phyloP scores from a whole-genome alignment of 1,284 basidiomycete species.

The Gomphus bonarii region DNA sequence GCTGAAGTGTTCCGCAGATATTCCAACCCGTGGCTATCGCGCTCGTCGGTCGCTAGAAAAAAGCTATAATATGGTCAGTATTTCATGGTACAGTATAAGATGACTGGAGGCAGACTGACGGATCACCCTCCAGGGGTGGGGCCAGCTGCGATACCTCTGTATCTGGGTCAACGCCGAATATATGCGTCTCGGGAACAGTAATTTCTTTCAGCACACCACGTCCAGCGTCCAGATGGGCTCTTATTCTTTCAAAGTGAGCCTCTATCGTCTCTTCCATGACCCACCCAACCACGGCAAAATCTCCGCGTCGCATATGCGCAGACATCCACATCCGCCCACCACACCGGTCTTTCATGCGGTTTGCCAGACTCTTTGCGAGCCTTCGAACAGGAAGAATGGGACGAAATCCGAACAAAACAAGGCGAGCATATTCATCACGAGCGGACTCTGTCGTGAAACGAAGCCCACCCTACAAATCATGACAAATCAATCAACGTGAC shows the following conservation, averaged over 20 bases:
- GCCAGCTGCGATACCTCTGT: slow-evolving; percentile 12
- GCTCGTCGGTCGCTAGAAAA: slow-evolving; percentile 40
- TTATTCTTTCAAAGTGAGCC: slow-evolving; percentile 29
- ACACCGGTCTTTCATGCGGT: slow-evolving; percentile 25
- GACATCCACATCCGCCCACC: slow-evolving; percentile 34
- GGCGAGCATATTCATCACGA: slow-evolving; percentile 24
- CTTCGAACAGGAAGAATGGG: slow-evolving; percentile 22
- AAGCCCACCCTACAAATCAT: slow-evolving; percentile 24
- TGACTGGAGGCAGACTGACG: slow-evolving; percentile 15
- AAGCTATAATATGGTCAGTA: slow-evolving; percentile 20
- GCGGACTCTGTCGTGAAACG: slow-evolving; percentile 27
- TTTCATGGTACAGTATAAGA: neutral
- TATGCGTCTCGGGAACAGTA: slow-evolving; percentile 12
- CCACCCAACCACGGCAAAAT: slow-evolving; percentile 28
- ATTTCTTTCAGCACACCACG: slow-evolving; percentile 17
- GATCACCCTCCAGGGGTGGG: slow-evolving; percentile 17
- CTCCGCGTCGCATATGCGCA: slow-evolving; percentile 38
- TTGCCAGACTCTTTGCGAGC: slow-evolving; percentile 24
- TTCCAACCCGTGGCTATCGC: slow-evolving; percentile 23
- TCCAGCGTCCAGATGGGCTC: slow-evolving; percentile 23
- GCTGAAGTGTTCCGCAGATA: slow-evolving; percentile 28
- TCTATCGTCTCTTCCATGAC: slow-evolving; percentile 25
- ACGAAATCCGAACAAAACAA: slow-evolving; percentile 26
- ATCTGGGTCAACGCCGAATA: slow-evolving; percentile 16
- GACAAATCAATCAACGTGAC: neutral